phyloP scores from a whole-genome alignment of 73 alveolate species.

The Paramecium sexaurelia region DNA sequence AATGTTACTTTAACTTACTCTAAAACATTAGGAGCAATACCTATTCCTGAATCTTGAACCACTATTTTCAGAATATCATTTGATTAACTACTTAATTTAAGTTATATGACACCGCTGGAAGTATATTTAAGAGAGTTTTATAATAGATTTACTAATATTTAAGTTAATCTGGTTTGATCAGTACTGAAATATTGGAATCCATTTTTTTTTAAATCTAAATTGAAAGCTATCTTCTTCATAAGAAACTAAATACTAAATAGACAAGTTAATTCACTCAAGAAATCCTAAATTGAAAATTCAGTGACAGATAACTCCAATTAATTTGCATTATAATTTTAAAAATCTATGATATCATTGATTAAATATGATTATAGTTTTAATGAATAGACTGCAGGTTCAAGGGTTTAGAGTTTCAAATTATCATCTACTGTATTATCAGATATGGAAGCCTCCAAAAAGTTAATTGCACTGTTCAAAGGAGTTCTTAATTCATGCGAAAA shows the following conservation, averaged over 20 bases:
- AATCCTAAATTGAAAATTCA: not conserved
- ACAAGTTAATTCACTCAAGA: not conserved
- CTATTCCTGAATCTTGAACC: slow-evolving; percentile 18
- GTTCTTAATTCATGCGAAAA: slow-evolving; percentile 55
- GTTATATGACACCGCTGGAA: not conserved
- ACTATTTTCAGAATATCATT: not conserved
- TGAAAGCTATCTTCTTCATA: not conserved
- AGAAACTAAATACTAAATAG: not conserved
- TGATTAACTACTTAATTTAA: not conserved
- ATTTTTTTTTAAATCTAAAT: not conserved
- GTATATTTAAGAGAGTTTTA: slow-evolving; percentile 30
- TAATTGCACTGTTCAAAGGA: slow-evolving; percentile 47
- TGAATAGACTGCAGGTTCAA: slow-evolving; percentile 32
- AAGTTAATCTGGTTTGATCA: slow-evolving; percentile 12
- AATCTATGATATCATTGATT: slow-evolving; percentile 27
- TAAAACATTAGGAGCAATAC: not conserved
- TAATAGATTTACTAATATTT: not conserved
- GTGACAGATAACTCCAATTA: not conserved
- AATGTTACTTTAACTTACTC: not conserved
- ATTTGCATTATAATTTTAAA: not conserved
- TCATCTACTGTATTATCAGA: not conserved
- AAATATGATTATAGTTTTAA: not conserved
- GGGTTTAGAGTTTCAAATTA: not conserved
- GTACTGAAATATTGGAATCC: not conserved
- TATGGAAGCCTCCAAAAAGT: not conserved